phyloP scores from a whole-genome alignment of 371 early-diverging fungal genomes.

The Thermomucor indicae-seudaticae region DNA sequence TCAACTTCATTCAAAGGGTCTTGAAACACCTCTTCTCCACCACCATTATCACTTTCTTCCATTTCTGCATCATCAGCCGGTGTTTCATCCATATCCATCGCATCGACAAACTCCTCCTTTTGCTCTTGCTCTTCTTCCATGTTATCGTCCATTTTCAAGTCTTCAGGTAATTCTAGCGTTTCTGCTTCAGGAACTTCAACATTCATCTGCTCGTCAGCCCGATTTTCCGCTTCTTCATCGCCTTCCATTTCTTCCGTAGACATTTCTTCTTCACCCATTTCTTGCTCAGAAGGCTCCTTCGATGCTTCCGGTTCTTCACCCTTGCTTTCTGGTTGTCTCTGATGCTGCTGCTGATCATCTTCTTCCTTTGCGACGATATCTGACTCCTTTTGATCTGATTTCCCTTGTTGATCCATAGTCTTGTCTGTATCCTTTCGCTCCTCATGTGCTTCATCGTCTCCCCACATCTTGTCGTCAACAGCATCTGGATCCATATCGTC shows the following conservation, averaged over 20 bases:
- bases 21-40: constrained; percentile 28
- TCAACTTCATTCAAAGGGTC: constrained; percentile 34
- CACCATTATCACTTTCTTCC: too few relatives aligned
- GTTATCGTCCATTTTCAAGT: constrained; percentile 58
- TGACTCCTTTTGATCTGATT: constrained; percentile 50
- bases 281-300: constrained; percentile 23
- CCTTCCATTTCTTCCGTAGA: constrained; percentile 37
- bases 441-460: constrained; percentile 78
- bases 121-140: constrained; percentile 36
- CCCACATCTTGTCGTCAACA: constrained; percentile 98
- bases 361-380: constrained; percentile 70
- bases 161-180: constrained; percentile 61
- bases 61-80: constrained; percentile 21
- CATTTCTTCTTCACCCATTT: constrained; percentile 38
- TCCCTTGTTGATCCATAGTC: constrained; percentile 53
- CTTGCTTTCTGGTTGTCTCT: constrained; percentile 30
- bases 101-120: constrained; percentile 33
- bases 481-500: constrained; percentile 86
- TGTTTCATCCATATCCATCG: constrained; percentile 45
- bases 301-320: constrained; percentile 29
- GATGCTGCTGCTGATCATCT: constrained; percentile 38
- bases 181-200: constrained; percentile 60
- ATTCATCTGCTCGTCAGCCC: constrained; percentile 52
- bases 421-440: constrained; percentile 64
- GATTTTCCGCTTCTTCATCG: constrained; percentile 42